Conservation (phyloP, 306 rosid genomes). For the Phaseolus lunatus region DNA sequence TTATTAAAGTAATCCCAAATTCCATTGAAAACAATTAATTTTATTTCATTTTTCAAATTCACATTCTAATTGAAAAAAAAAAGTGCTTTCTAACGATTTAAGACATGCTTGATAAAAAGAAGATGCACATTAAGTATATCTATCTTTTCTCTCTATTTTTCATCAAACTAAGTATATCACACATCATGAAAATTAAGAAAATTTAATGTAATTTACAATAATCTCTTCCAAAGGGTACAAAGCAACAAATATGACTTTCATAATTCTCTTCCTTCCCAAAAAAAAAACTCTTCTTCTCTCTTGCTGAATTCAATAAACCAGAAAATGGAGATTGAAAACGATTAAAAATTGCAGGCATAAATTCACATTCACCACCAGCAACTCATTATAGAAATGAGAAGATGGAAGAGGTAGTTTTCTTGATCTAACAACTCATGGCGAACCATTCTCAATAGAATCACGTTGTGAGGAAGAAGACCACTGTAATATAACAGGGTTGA, state of each 20-base stretch:
- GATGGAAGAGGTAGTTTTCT: slow-evolving; percentile 63
- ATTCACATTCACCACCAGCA: slow-evolving; percentile 7
- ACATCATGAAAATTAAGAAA: no score
- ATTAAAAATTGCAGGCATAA: not conserved
- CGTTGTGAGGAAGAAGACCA: slow-evolving; percentile 63
- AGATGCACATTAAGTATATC: no score
- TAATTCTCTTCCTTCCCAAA: not conserved
- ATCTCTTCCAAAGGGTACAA: not conserved
- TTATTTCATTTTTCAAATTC: no score
- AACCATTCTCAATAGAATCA: slow-evolving; percentile 58
- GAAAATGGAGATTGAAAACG: not conserved
- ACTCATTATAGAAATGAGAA: slow-evolving; percentile 47
- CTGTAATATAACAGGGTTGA: slow-evolving; percentile 68
- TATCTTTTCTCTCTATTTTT: no score
- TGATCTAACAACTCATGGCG: slow-evolving; percentile 59
- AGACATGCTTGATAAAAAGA: no score
- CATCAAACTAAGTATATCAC: no score
- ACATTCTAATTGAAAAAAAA: no score
- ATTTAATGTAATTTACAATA: not conserved
- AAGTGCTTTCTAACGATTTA: no score
- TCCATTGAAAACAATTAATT: no score
- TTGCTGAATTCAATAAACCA: not conserved
- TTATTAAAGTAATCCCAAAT: no score
- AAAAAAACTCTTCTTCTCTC: not conserved
- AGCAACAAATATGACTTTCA: not conserved